Evolutionary conservation across 768 basidiomycete species (phyloP).

Genomic region (Clitopilus hobsonii): DNA sequence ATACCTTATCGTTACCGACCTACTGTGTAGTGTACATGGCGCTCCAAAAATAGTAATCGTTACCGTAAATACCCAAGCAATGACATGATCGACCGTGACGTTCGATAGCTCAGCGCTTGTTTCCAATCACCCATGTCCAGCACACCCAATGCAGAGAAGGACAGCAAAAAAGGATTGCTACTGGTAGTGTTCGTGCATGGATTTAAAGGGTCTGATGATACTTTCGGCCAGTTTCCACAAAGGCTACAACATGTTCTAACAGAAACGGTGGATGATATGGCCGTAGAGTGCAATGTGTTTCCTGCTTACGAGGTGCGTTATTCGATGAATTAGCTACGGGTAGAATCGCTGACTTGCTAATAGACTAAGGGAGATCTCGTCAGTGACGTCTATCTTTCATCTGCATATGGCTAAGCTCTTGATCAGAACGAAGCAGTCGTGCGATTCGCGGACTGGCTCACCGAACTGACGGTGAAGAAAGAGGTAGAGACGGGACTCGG

Average conservation of each 20-base stretch:
- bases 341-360: not conserved
- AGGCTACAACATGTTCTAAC: constrained; percentile 73
- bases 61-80: not conserved
- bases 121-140: not conserved
- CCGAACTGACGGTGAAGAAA: constrained; percentile 78
- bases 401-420: constrained; percentile 4
- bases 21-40: not conserved
- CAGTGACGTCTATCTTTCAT: constrained; percentile 18
- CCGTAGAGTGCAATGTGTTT: constrained; percentile 75
- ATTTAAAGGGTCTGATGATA: constrained; percentile 58
- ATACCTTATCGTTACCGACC: too few species aligned
- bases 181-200: constrained; percentile 80
- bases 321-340: not conserved
- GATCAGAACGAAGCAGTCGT: constrained; percentile 73
- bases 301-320: constrained; percentile 78
- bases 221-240: constrained; percentile 75
- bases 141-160: constrained; percentile 12
- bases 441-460: constrained; percentile 89
- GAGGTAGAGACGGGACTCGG: constrained; percentile 76
- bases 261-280: constrained; percentile 50
- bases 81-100: not conserved
- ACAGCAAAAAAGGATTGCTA: constrained; percentile 37
- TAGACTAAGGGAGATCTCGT: constrained; percentile 92
- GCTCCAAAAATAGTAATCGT: not conserved
- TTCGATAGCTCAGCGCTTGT: not conserved